Conservation (phyloP, 495 filamentous ascomycete species). For the Venustampulla echinocandica region DNA sequence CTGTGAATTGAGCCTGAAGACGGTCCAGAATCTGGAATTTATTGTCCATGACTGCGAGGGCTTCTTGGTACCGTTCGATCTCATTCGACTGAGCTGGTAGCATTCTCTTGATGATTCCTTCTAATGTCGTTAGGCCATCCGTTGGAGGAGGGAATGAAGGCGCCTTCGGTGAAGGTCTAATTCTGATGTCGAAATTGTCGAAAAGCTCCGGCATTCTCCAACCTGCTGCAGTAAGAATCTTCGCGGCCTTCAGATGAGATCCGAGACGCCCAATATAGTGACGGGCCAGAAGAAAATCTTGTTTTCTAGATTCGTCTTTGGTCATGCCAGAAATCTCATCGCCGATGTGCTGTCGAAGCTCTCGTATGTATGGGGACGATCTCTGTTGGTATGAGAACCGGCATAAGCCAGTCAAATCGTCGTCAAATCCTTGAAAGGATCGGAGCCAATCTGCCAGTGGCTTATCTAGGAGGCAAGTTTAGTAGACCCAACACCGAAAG, state of each 20-base stretch:
- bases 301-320: slow-evolving; percentile 4
- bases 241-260: slow-evolving; percentile 17
- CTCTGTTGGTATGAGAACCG: slow-evolving; percentile 14
- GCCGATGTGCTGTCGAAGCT: slow-evolving; percentile 7
- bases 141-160: slow-evolving; percentile 7
- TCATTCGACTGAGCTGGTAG: not conserved
- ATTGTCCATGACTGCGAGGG: slow-evolving; percentile 7
- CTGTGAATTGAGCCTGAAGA: slow-evolving; percentile 2
- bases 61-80: slow-evolving; percentile 5
- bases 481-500: slow-evolving; percentile 3
- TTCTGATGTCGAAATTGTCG: slow-evolving; percentile 10
- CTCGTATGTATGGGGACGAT: slow-evolving; percentile 2
- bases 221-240: slow-evolving; percentile 6
- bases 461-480: slow-evolving; percentile 8
- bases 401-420: slow-evolving; percentile 5
- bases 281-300: too few species aligned
- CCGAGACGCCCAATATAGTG: slow-evolving; percentile 15
- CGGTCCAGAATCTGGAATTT: slow-evolving; percentile 11
- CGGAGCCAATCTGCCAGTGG: slow-evolving; percentile 8
- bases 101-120: slow-evolving; percentile 14
- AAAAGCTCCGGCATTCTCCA: slow-evolving; percentile 12
- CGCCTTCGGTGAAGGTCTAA: slow-evolving; percentile 5
- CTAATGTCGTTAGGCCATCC: slow-evolving; percentile 10
- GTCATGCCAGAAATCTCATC: not conserved
- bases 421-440: slow-evolving; percentile 7